phyloP scores from a whole-genome alignment of 805 yeast genomes.

The Spathaspora sp. region DNA sequence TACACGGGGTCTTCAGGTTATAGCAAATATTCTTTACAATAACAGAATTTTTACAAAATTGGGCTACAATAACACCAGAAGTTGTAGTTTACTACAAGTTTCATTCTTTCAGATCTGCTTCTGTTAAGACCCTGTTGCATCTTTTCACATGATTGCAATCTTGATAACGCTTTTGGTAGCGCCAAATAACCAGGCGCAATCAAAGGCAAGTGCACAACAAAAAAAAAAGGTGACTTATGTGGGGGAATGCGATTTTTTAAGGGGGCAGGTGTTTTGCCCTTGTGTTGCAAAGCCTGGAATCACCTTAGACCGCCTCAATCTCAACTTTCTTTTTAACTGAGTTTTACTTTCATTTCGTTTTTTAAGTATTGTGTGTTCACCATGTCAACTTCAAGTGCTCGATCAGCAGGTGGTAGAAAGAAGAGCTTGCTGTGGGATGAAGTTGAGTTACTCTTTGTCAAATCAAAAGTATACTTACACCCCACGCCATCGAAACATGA shows the following conservation, averaged over 20 bases:
- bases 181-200: not conserved
- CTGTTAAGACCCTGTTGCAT: too few species aligned
- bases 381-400: not conserved
- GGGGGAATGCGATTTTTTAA: not conserved
- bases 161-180: not conserved
- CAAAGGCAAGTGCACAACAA: not conserved
- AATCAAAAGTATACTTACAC: conserved; percentile 79
- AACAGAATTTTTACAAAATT: too few species aligned
- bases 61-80: too few species aligned
- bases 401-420: not conserved
- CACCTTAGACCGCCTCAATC: too few species aligned
- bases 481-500: conserved; percentile 72
- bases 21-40: too few species aligned
- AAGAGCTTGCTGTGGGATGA: conserved; percentile 18
- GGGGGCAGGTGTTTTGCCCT: not conserved
- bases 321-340: too few species aligned
- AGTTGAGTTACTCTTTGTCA: conserved; percentile 49
- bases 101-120: too few species aligned
- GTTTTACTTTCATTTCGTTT: too few species aligned
- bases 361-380: not conserved
- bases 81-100: too few species aligned
- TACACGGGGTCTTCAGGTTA: too few species aligned
- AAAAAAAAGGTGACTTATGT: not conserved
- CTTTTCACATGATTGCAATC: not conserved
- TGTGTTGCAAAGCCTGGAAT: too few species aligned